phyloP scores from a whole-genome alignment of 257 asterid species.

The Nicotiana benthamiana region DNA sequence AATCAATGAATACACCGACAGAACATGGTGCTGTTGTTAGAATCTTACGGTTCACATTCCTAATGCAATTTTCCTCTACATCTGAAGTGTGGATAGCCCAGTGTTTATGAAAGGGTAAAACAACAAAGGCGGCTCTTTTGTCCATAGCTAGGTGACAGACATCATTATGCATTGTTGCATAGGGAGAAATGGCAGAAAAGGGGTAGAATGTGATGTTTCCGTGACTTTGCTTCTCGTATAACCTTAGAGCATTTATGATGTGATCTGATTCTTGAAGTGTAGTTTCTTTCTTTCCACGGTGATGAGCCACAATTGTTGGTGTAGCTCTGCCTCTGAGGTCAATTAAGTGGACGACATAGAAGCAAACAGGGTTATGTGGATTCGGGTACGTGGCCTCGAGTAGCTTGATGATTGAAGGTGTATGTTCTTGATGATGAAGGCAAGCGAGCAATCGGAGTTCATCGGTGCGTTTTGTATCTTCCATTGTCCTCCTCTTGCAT shows the following conservation, averaged over 20 bases:
- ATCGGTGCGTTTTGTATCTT: slow-evolving; percentile 9
- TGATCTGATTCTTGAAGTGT: slow-evolving; percentile 19
- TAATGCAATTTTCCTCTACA: background rate
- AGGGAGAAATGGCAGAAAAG: slow-evolving; percentile 29
- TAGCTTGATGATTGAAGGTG: slow-evolving; percentile 20
- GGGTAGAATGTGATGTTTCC: slow-evolving; percentile 21
- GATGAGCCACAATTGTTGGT: slow-evolving; percentile 26
- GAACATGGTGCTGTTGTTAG: slow-evolving; percentile 32
- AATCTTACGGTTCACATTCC: slow-evolving; percentile 23
- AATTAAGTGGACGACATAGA: slow-evolving; percentile 28
- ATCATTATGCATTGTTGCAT: slow-evolving; percentile 35
- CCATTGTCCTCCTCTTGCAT: slow-evolving; percentile 20
- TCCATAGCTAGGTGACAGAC: slow-evolving; percentile 34
- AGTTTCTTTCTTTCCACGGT: slow-evolving; percentile 6
- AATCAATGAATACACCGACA: slow-evolving; percentile 31
- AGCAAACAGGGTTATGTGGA: slow-evolving; percentile 18
- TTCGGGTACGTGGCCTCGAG: slow-evolving; percentile 27
- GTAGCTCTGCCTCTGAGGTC: slow-evolving; percentile 29
- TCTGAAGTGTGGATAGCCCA: background rate
- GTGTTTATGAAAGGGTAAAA: slow-evolving; percentile 28
- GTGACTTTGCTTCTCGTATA: slow-evolving; percentile 16
- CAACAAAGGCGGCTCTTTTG: slow-evolving; percentile 19
- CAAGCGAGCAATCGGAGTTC: slow-evolving; percentile 35
- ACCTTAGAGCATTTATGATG: slow-evolving; percentile 28
- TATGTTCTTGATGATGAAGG: slow-evolving; percentile 24